phyloP scores from a whole-genome alignment of 371 early-diverging fungal genomes.

The Mortierella sp. region DNA sequence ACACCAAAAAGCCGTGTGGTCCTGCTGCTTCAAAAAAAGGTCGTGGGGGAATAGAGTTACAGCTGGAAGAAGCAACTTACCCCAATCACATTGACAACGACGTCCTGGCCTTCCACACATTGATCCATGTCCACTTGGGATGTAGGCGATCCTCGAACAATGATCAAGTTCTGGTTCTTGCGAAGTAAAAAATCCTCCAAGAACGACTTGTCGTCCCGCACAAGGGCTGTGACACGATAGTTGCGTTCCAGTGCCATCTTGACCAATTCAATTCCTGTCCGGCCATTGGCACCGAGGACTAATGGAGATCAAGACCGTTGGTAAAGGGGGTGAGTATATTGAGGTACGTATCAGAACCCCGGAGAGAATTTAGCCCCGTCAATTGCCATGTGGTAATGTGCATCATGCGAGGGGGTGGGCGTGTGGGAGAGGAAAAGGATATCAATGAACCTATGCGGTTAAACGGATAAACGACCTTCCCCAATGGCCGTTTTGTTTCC shows the following conservation, averaged over 20 bases:
- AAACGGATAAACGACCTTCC: too few relatives aligned
- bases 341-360: neutral
- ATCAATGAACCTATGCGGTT: too few relatives aligned
- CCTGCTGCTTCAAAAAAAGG: neutral
- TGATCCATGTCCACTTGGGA: conserved; percentile 44
- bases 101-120: conserved; percentile 48
- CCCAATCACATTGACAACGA: conserved; percentile 52
- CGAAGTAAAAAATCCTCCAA: conserved; percentile 39
- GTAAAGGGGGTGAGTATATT: neutral
- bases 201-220: conserved; percentile 41
- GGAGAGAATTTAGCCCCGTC: too few relatives aligned
- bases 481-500: too few relatives aligned
- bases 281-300: conserved; percentile 51
- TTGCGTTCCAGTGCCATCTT: conserved; percentile 43
- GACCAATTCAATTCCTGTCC: conserved; percentile 47
- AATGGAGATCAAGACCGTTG: neutral
- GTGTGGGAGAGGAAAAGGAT: too few relatives aligned
- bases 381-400: too few relatives aligned
- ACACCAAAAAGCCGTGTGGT: too few relatives aligned
- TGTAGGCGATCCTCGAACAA: conserved; percentile 46
- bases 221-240: conserved; percentile 52
- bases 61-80: conserved; percentile 4
- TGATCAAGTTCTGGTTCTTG: conserved; percentile 46
- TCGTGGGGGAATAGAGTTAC: neutral
- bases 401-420: too few relatives aligned